These are phyloP conservation scores for Hypoxylon rubiginosum DNA, from an alignment of 2,329 filamentous ascomycete genomes.

Conservation along the genomic window DNA sequence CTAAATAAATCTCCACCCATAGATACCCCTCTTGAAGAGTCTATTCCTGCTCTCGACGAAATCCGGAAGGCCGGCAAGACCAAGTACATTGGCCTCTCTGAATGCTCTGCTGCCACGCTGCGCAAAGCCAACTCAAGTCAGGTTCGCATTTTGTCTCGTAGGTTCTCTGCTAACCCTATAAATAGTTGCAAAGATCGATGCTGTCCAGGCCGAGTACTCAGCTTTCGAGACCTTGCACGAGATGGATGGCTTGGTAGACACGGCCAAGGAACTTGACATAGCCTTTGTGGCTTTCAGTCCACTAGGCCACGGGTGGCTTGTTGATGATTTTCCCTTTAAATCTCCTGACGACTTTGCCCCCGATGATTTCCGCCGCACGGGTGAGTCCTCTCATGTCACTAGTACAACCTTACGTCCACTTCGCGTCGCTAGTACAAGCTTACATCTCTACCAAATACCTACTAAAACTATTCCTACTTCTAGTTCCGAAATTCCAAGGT, in stretches of 20 bases:
- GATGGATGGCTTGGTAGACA: background rate
- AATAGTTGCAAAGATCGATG: constrained; percentile 3
- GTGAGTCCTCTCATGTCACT: background rate
- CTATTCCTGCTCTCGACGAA: background rate
- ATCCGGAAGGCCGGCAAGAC: constrained; percentile 1
- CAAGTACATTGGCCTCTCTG: background rate
- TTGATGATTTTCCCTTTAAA: background rate
- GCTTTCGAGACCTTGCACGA: background rate
- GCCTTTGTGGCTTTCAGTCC: background rate
- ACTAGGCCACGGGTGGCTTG: background rate
- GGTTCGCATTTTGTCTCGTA: background rate
- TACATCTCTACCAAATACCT: background rate
- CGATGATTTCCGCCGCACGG: background rate
- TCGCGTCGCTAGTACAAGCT: background rate
- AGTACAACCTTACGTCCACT: background rate
- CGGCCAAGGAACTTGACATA: background rate
- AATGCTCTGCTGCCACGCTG: background rate
- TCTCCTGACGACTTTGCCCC: background rate
- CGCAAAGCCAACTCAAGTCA: constrained; percentile 1
- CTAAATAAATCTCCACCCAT: background rate
- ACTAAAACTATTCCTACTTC: background rate
- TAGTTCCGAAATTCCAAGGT: constrained; percentile 17
- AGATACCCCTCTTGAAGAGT: background rate
- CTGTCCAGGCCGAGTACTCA: background rate
- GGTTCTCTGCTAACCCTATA: background rate